A percentile compares a stretch with the other conserved stretches of the same genome.
Conservation (phyloP, 768 basidiomycete species). For the Rhodotorula babjevae region DNA sequence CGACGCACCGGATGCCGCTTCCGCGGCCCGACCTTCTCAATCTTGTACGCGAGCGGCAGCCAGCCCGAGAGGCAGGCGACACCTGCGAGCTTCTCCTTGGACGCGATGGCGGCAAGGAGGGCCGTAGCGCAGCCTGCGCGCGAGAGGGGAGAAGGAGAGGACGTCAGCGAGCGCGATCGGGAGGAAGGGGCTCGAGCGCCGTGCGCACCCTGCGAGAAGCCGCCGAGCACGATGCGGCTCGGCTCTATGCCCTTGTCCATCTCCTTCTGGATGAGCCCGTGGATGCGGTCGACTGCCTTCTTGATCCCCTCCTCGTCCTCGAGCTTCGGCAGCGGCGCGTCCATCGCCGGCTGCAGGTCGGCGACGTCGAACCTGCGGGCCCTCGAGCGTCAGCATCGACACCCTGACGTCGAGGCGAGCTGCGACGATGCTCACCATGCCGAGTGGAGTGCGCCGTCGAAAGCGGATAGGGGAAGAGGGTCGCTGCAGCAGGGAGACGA, state of each 20-base stretch:
- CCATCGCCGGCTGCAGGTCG: background rate
- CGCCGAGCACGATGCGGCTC: background rate
- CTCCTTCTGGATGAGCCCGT: background rate
- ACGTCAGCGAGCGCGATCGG: background rate
- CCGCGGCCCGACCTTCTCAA: background rate
- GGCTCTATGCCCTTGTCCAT: background rate
- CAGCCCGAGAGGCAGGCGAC: background rate
- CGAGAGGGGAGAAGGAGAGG: background rate
- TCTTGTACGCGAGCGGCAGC: background rate
- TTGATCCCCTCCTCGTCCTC: background rate
- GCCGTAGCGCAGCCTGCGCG: background rate
- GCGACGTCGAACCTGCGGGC: background rate
- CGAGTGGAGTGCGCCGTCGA: background rate
- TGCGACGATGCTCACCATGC: background rate
- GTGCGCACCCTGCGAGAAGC: constrained; percentile 1
- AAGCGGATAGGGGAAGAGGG: background rate
- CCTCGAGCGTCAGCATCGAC: background rate
- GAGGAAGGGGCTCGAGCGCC: background rate
- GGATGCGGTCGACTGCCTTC: background rate
- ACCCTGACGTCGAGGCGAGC: background rate
- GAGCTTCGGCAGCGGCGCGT: background rate
- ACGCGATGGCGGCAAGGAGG: background rate
- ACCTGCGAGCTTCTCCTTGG: background rate
- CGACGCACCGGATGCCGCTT: background rate
- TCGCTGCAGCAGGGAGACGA: background rate